Percentiles rank a stretch among this genome's conserved stretches.
Conservation (phyloP, 257 asterid genomes). For the Solanum chiquidenum region DNA sequence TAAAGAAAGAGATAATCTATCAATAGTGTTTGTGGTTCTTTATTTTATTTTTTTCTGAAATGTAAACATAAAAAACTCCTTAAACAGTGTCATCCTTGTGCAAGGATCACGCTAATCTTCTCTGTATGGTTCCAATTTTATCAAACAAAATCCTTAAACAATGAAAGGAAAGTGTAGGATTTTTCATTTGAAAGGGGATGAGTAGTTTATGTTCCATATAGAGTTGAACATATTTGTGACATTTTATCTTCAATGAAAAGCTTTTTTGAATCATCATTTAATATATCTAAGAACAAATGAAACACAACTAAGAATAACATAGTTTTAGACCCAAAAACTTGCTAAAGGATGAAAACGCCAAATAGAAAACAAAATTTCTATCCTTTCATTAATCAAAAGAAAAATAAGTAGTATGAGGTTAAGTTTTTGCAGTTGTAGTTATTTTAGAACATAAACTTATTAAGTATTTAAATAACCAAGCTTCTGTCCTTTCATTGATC, state of each 20-base stretch:
- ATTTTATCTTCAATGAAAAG: background rate
- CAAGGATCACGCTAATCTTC: too few species aligned
- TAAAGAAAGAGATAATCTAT: background rate
- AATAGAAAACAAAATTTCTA: too few species aligned
- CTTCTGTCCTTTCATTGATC: background rate
- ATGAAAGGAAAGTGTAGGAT: background rate
- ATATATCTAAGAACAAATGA: background rate
- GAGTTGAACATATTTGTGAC: background rate
- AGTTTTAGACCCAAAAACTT: background rate
- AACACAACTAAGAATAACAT: background rate
- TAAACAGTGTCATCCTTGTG: background rate
- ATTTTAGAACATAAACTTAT: background rate
- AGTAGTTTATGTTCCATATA: background rate
- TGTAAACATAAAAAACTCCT: background rate
- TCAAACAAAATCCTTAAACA: background rate
- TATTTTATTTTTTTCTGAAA: background rate
- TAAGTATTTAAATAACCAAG: background rate
- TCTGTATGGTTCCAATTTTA: background rate
- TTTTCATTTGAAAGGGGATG: background rate
- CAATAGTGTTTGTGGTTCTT: background rate
- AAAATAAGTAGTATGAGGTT: background rate
- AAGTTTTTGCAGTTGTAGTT: background rate
- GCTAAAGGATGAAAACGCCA: background rate
- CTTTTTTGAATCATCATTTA: background rate
- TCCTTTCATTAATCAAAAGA: background rate